Evolutionary conservation across 805 yeast species (phyloP).

Genomic region (Grigorovia jiainica): DNA sequence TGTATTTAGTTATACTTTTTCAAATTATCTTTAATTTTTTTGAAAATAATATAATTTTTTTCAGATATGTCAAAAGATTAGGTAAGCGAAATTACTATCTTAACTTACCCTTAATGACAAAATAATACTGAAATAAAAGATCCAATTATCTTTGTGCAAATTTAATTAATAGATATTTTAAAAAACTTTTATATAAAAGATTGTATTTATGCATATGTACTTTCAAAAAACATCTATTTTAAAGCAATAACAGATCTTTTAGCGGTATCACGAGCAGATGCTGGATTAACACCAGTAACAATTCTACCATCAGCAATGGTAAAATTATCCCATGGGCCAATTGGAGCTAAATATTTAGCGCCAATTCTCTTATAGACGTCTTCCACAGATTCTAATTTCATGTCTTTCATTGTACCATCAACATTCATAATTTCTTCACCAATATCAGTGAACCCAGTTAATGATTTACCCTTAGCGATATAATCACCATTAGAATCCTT

Average conservation of each 20-base stretch:
- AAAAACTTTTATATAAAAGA: no score
- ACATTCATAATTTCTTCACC: slow-evolving; percentile 35
- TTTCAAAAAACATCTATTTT: no score
- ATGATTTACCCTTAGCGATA: slow-evolving; percentile 40
- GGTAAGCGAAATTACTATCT: no score
- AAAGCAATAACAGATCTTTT: slow-evolving; percentile 10
- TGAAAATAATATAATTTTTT: no score
- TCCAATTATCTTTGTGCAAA: no score
- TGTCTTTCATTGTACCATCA: slow-evolving; percentile 19
- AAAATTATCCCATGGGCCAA: slow-evolving; percentile 42
- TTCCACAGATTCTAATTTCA: slow-evolving; percentile 30
- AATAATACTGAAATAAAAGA: no score
- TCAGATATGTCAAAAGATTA: no score
- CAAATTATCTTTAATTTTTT: no score
- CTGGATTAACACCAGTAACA: slow-evolving; percentile 59
- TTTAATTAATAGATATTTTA: no score
- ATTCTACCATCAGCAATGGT: slow-evolving; percentile 46
- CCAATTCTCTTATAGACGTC: slow-evolving; percentile 32
- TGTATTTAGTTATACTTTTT: no score
- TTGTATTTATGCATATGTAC: no score
- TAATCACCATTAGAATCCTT: slow-evolving; percentile 34
- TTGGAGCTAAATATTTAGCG: slow-evolving; percentile 38
- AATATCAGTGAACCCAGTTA: slow-evolving; percentile 51
- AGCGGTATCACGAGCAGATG: slow-evolving; percentile 43
- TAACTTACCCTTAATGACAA: no score